Conservation (phyloP, 345 rosid species). For the Boechera stricta region DNA sequence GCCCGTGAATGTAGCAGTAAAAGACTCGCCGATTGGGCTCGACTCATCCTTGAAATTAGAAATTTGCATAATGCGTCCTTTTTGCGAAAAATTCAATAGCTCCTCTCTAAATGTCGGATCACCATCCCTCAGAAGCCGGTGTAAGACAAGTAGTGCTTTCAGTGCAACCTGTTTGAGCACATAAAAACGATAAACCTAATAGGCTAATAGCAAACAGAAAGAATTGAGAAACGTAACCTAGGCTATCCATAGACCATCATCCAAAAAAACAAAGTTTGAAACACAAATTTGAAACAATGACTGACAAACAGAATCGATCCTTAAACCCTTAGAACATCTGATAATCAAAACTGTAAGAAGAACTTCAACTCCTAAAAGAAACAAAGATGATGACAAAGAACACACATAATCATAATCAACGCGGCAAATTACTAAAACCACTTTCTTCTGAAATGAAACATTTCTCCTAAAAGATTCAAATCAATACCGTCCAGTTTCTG, state of each 20-base stretch:
- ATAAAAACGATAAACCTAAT: not conserved
- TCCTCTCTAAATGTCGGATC: conserved; percentile 90
- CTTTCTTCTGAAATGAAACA: not conserved
- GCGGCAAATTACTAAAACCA: not conserved
- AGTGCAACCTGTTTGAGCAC: conserved; percentile 67
- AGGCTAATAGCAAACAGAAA: not conserved
- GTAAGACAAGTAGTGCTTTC: conserved; percentile 77
- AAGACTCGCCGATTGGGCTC: conserved; percentile 62
- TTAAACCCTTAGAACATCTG: not conserved
- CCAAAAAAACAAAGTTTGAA: not conserved
- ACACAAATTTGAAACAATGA: conserved; percentile 4
- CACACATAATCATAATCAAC: conserved; percentile 5
- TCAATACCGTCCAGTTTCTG: conserved; percentile 73
- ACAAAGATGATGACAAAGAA: not conserved
- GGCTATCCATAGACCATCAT: not conserved
- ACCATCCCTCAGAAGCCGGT: conserved; percentile 81
- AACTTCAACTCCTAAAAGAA: not conserved
- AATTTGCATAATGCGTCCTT: conserved; percentile 76
- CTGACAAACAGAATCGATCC: not conserved
- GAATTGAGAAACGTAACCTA: not conserved
- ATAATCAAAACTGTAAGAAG: not conserved
- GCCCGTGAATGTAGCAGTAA: conserved; percentile 2
- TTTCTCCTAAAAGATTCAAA: not conserved
- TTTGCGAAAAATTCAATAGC: conserved; percentile 61
- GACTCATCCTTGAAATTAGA: conserved; percentile 94